These are phyloP conservation scores for Cystobasidium sp. DNA, from an alignment of 1,284 basidiomycete genomes.

Conservation along the genomic window DNA sequence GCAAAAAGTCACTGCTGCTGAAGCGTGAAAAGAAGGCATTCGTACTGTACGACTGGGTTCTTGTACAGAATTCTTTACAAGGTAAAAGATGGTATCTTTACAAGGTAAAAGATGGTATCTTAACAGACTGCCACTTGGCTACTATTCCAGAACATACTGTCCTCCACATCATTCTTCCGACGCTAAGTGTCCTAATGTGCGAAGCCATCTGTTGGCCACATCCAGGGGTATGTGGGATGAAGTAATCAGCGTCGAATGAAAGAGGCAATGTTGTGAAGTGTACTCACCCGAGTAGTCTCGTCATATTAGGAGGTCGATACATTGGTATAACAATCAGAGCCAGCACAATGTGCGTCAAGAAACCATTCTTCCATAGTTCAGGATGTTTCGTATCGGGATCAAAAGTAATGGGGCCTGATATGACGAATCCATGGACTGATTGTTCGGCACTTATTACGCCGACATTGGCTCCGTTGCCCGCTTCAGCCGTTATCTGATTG, in stretches of 20 bases:
- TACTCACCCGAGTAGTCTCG: constrained; percentile 17
- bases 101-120: neutral
- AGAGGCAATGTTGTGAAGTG: neutral
- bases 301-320: constrained; percentile 11
- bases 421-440: constrained; percentile 18
- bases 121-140: neutral
- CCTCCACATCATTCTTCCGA: neutral
- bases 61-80: neutral
- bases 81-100: neutral
- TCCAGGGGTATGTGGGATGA: no score
- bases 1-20: neutral
- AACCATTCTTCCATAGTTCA: constrained; percentile 1
- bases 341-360: constrained; percentile 21
- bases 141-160: neutral
- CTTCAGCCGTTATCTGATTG: constrained; percentile 18
- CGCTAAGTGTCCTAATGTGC: neutral
- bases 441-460: constrained; percentile 1
- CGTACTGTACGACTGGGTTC: neutral
- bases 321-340: constrained; percentile 29
- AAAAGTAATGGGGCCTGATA: neutral
- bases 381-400: constrained; percentile 1
- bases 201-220: neutral
- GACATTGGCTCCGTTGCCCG: constrained; percentile 9
- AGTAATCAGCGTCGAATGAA: neutral
- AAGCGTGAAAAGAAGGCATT: neutral